Evolutionary conservation across 352 stramenopile species (phyloP), one percentile per base, ranked within the genome.

Genomic region (Globisporangium paroecandrum): DNA sequence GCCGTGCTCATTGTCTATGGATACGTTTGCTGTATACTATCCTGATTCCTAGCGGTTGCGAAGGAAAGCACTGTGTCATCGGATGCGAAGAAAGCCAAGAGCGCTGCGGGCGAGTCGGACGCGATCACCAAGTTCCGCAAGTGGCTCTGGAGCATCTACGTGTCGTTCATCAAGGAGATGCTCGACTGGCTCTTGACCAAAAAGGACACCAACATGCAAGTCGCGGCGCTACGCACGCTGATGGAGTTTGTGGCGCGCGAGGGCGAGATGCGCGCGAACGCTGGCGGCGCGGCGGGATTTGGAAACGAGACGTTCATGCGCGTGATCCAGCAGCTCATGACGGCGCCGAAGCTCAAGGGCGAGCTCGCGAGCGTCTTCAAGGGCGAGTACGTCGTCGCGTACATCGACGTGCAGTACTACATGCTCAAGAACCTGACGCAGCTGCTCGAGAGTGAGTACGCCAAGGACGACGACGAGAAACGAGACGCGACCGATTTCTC

Each of bases 161-260:
- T 90, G 36, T 65, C 74, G 22, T 96, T 94, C 65, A 79, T 94
- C 67, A 82, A 93, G 69, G 77, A 92, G 54, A 90, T 97, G 83
- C 79, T 93, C 61, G 81, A 82, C 18, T 94, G 84, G 85, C 67
- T 96, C 15, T 43, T 79, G 41, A 71, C 74, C 22, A 54, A 82
- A 29, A 66, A 83, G 22, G 82, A 93, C 69, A 80, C 64, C 66
- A 89, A 93, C 63, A 54, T 90, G 64, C 89, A 91, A 18, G 79
- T 92, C 12, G 82, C 83, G 22, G 88, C 89, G 38, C 69, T 96
- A 68, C 87, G 89, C n/a, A 97, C 89, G 53, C 75, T 95, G 4
- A 95, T 97, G 89, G 87, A 95, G 75, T 89, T 97, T 57, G 82
- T 97, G 32, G 85, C 87, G 25, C 80, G 83, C 15, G 89, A 96